Evolutionary conservation across 2,329 filamentous ascomycete species (phyloP).

Genomic region (Cercospora zeae-maydis): DNA sequence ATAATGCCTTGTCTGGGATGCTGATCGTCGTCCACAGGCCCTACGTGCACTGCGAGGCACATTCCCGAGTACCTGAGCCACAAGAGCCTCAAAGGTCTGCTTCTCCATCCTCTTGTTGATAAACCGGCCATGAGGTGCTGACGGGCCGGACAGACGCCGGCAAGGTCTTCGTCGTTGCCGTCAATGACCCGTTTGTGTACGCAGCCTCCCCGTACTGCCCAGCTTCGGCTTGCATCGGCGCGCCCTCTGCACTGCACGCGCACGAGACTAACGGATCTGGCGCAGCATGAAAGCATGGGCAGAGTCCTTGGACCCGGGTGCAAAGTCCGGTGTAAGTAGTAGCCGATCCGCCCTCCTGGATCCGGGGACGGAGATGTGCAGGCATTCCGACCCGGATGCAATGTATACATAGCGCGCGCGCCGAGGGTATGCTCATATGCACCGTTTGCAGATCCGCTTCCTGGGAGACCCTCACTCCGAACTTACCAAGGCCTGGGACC

Average conservation of each 20-base stretch:
- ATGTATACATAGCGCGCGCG: background rate
- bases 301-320: conserved; percentile 69
- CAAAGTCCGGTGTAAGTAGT: conserved; percentile 64
- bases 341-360: background rate
- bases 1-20: background rate
- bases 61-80: conserved; percentile 84
- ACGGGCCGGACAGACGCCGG: conserved; percentile 52
- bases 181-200: conserved; percentile 94
- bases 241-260: conserved; percentile 1
- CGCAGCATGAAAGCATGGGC: conserved; percentile 77
- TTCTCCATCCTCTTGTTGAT: background rate
- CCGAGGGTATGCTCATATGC: conserved; percentile 1
- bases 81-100: conserved; percentile 63
- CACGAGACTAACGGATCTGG: conserved; percentile 8
- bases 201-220: conserved; percentile 4
- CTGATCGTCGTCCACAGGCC: conserved; percentile 38
- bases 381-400: background rate
- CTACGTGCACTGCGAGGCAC: conserved; percentile 65
- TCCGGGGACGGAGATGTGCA: background rate
- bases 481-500: conserved; percentile 79
- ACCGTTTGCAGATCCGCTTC: conserved; percentile 70
- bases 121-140: background rate
- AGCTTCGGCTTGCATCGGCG: background rate
- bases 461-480: conserved; percentile 73
- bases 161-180: conserved; percentile 81